These are phyloP conservation scores for Neolentinus lepideus DNA, from an alignment of 1,284 basidiomycete genomes.

Conservation along the genomic window DNA sequence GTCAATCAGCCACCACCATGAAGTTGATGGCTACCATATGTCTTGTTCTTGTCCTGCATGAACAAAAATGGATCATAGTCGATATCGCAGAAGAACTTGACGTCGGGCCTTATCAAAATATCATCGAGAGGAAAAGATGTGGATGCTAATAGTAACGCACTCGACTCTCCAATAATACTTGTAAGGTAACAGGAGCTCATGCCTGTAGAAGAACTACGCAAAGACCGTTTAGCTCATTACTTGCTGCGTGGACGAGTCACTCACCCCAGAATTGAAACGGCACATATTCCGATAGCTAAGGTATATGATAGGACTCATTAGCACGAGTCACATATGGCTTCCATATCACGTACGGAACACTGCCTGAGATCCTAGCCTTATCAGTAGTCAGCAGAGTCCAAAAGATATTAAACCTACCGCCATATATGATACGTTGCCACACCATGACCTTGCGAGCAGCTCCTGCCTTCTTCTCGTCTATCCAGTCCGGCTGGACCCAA, in stretches of 20 bases:
- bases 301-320: neutral
- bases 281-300: conserved; percentile 84
- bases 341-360: conserved; percentile 45
- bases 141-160: conserved; percentile 23
- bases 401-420: conserved; percentile 38
- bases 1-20: no score
- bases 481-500: conserved; percentile 84
- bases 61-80: conserved; percentile 54
- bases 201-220: conserved; percentile 76
- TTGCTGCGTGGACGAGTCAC: conserved; percentile 16
- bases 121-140: neutral
- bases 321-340: neutral
- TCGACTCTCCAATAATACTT: conserved; percentile 92
- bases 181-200: conserved; percentile 74
- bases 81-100: conserved; percentile 51
- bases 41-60: conserved; percentile 50
- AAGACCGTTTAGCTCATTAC: no score
- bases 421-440: conserved; percentile 80
- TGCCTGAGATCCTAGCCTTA: conserved; percentile 32
- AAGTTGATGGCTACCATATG: conserved; percentile 35
- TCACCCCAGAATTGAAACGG: conserved; percentile 88
- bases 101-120: conserved; percentile 13
- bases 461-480: conserved; percentile 72
- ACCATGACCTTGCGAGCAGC: conserved; percentile 71
- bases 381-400: neutral